Conservation (phyloP, 345 rosid genomes). For the Angophora floribunda region DNA sequence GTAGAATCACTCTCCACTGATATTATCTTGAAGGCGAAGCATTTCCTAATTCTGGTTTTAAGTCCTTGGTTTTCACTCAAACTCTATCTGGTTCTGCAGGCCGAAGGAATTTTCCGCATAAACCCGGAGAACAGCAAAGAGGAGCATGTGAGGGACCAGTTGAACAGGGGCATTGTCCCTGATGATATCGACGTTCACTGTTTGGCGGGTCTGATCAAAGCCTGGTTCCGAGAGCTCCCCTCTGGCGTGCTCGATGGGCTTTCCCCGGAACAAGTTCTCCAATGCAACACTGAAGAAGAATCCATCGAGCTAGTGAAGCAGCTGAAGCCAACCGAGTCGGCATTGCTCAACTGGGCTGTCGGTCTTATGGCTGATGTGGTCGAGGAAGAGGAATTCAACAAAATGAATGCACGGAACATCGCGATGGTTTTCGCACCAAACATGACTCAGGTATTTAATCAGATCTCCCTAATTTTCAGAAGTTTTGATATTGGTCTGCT, state of each 20-base stretch:
- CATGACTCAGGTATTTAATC: conserved; percentile 72
- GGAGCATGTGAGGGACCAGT: conserved; percentile 83
- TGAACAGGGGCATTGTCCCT: conserved; percentile 87
- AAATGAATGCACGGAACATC: conserved; percentile 92
- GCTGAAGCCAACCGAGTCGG: conserved; percentile 80
- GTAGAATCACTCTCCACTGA: conserved; percentile 12
- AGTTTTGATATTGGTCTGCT: not conserved
- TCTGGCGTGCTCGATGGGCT: conserved; percentile 93
- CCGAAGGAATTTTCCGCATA: conserved; percentile 93
- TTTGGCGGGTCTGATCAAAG: conserved; percentile 91
- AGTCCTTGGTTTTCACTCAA: not conserved
- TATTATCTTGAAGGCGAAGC: not conserved
- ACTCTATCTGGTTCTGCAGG: conserved; percentile 23
- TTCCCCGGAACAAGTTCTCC: conserved; percentile 87
- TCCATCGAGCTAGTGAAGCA: conserved; percentile 65
- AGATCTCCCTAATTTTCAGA: not conserved
- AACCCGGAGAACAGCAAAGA: conserved; percentile 95
- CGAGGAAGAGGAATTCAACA: conserved; percentile 80
- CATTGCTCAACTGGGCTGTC: conserved; percentile 84
- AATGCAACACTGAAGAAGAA: conserved; percentile 76
- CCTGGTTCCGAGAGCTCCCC: conserved; percentile 98
- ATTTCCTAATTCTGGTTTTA: not conserved
- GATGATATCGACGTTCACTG: conserved; percentile 86
- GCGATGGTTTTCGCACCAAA: conserved; percentile 97
- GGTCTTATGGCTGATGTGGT: conserved; percentile 97